A percentile compares a stretch with the other conserved stretches of the same genome.
phyloP scores from a whole-genome alignment of 2,329 filamentous ascomycete genomes.

The Exserohilum turcica region DNA sequence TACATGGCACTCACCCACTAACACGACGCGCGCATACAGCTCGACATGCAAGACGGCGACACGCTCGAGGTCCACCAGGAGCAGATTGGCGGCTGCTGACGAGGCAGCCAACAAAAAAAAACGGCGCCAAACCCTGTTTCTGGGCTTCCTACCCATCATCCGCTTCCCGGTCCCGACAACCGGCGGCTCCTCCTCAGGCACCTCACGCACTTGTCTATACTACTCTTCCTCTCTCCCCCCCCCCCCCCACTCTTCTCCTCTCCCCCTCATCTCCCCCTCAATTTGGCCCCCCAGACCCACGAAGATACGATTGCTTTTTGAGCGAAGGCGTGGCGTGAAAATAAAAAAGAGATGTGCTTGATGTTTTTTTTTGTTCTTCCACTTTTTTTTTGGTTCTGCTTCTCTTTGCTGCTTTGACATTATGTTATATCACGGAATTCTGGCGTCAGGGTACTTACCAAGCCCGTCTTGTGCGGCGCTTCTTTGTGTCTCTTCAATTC shows the following conservation, averaged over 20 bases:
- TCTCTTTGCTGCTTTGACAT: slow-evolving; percentile 14
- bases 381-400: slow-evolving; percentile 9
- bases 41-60: slow-evolving; percentile 96
- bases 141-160: slow-evolving; percentile 5
- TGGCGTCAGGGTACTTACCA: slow-evolving; percentile 35
- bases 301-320: slow-evolving; percentile 23
- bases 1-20: slow-evolving; percentile 11
- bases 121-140: slow-evolving; percentile 2
- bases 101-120: not conserved
- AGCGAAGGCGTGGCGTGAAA: slow-evolving; percentile 26
- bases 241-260: not conserved
- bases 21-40: slow-evolving; percentile 62
- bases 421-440: slow-evolving; percentile 33
- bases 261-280: not conserved
- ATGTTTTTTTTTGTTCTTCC: slow-evolving; percentile 3
- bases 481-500: slow-evolving; percentile 33
- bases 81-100: slow-evolving; percentile 78
- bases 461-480: slow-evolving; percentile 26
- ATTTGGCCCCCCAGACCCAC: slow-evolving; percentile 13
- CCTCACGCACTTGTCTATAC: slow-evolving; percentile 4
- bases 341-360: slow-evolving; percentile 19
- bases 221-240: not conserved
- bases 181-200: not conserved
- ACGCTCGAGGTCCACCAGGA: slow-evolving; percentile 97
- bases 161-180: slow-evolving; percentile 2